Evolutionary conservation across 75 land plant genomes (phyloP).

Genomic region (Selaginella tamariscina): DNA sequence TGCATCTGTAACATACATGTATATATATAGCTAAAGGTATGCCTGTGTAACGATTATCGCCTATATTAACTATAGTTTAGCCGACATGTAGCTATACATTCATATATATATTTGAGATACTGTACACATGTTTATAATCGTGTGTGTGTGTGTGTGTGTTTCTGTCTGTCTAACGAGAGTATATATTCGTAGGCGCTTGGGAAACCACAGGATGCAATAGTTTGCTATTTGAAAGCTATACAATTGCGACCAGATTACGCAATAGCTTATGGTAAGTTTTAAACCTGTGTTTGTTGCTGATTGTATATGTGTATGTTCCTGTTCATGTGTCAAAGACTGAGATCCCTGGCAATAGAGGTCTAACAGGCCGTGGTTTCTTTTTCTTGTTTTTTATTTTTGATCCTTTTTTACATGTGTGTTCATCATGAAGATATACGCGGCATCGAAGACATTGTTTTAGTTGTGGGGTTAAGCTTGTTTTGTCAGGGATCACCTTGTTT

Average conservation of each 20-base stretch:
- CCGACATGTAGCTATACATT: too few species aligned
- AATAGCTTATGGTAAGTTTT: slow-evolving; percentile 77
- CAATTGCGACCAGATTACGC: slow-evolving; percentile 76
- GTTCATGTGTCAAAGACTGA: neutral
- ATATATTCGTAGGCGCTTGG: slow-evolving; percentile 62
- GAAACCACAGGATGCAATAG: slow-evolving; percentile 82
- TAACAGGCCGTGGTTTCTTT: neutral
- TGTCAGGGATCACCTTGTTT: slow-evolving; percentile 1
- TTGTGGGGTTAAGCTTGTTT: neutral
- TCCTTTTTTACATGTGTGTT: slow-evolving; percentile 2
- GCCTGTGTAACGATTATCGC: too few species aligned
- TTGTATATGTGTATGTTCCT: too few species aligned
- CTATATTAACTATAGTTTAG: too few species aligned
- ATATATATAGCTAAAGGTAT: too few species aligned
- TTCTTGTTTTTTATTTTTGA: neutral
- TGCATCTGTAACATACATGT: too few species aligned
- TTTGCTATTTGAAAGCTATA: slow-evolving; percentile 69
- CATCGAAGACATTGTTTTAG: neutral
- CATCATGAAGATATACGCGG: neutral
- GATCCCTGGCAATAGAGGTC: slow-evolving; percentile 1
- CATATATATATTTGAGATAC: too few species aligned
- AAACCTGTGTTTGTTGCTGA: too few species aligned
- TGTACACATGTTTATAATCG: too few species aligned
- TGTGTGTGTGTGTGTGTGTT: too few species aligned
- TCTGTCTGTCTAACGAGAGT: neutral